A percentile compares a stretch with the other conserved stretches of the same genome.
Evolutionary conservation across 148 eudicot genomes (phyloP).

Genomic region (Rhododendron ovatum): DNA sequence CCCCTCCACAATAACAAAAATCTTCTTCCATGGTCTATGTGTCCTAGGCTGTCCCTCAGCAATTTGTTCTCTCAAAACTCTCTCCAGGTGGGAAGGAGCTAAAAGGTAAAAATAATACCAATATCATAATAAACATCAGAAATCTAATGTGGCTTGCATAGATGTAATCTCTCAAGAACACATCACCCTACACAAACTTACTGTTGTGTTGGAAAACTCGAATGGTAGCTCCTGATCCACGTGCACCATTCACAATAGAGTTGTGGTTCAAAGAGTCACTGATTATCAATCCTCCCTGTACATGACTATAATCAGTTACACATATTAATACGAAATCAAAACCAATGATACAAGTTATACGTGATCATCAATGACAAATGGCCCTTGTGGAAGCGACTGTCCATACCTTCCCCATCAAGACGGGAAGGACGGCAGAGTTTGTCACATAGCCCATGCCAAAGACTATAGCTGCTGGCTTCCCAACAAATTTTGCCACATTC

Average conservation of each 20-base stretch:
- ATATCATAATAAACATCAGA: neutral
- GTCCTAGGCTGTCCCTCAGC: conserved; percentile 95
- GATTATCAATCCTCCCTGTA: conserved; percentile 90
- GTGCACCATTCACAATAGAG: conserved; percentile 94
- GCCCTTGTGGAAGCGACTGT: neutral
- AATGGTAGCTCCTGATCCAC: conserved; percentile 91
- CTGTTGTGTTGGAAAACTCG: conserved; percentile 94
- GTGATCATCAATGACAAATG: neutral
- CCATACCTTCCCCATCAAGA: conserved; percentile 76
- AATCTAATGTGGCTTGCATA: neutral
- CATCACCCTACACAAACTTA: conserved; percentile 32
- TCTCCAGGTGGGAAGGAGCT: conserved; percentile 91
- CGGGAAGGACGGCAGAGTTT: conserved; percentile 92
- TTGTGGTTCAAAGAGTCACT: conserved; percentile 97
- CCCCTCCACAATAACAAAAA: conserved; percentile 92
- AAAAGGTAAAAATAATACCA: conserved; percentile 8
- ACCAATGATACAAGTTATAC: neutral
- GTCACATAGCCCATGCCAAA: conserved; percentile 97
- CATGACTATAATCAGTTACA: conserved; percentile 5
- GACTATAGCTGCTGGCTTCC: conserved; percentile 82
- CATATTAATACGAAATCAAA: neutral
- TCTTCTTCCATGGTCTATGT: conserved; percentile 99
- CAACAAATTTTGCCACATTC: conserved; percentile 83
- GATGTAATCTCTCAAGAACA: neutral
- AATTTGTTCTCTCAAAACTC: conserved; percentile 86